These are phyloP conservation scores for Ceratocystis lukuohia DNA, from an alignment of 2,329 filamentous ascomycete genomes.

Conservation along the genomic window DNA sequence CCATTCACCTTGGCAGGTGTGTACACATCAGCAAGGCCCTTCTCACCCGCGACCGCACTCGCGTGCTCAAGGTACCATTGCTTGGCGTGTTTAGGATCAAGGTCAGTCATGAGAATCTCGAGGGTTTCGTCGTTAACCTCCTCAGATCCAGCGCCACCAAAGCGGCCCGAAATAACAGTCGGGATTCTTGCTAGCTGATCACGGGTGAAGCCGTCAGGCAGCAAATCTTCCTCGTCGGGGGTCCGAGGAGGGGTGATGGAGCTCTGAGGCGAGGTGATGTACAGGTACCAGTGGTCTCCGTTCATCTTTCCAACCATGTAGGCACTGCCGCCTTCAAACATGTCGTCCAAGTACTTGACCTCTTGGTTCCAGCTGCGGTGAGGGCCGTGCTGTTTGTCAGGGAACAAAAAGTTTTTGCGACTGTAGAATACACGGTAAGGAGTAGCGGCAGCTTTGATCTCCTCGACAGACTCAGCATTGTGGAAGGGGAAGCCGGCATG, in stretches of 20 bases:
- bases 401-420: conserved; percentile 95
- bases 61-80: conserved; percentile 59
- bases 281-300: conserved; percentile 97
- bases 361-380: conserved; percentile 97
- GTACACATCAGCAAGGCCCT: conserved; percentile 47
- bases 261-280: conserved; percentile 78
- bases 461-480: conserved; percentile 50
- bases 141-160: conserved; percentile 30
- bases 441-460: conserved; percentile 63
- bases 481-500: conserved; percentile 81
- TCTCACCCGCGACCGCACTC: conserved; percentile 77
- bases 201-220: conserved; percentile 27
- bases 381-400: conserved; percentile 82
- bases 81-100: conserved; percentile 54
- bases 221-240: conserved; percentile 36
- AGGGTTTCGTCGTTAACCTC: conserved; percentile 59
- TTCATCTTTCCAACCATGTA: conserved; percentile 99
- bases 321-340: conserved; percentile 83
- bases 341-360: conserved; percentile 80
- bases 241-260: conserved; percentile 71
- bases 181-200: conserved; percentile 39
- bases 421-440: conserved; percentile 98
- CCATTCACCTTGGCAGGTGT: conserved; percentile 23
- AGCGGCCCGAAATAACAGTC: conserved; percentile 32
- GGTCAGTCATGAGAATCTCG: conserved; percentile 59